Percentiles rank a stretch among this genome's conserved stretches.
phyloP scores from a whole-genome alignment of 73 alveolate genomes.

The Symbiodinium natans region DNA sequence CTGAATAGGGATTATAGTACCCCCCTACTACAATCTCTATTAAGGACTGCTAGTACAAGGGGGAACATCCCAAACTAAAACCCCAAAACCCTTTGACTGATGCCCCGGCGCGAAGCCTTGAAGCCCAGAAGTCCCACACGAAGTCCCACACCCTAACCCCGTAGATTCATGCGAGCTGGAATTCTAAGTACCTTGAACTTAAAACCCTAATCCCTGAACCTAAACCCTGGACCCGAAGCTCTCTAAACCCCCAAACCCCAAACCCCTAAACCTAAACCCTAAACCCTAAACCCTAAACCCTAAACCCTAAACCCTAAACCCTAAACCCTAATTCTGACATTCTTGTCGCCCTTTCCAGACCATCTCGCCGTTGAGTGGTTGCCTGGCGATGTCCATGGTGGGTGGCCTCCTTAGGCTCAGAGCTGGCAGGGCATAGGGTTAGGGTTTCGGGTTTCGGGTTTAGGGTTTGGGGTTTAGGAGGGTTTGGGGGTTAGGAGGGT shows the following conservation, averaged over 20 bases:
- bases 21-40: too few species aligned
- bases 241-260: background rate
- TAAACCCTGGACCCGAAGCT: too few species aligned
- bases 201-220: background rate
- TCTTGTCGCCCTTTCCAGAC: background rate
- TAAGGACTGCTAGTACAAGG: too few species aligned
- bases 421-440: too few species aligned
- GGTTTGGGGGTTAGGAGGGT: background rate
- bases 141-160: background rate
- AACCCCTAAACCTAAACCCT: background rate
- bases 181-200: background rate
- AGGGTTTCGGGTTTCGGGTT: too few species aligned
- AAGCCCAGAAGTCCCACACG: background rate
- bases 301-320: too few species aligned
- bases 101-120: background rate
- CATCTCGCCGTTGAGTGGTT: constrained; percentile 30
- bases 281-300: background rate
- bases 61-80: too few species aligned
- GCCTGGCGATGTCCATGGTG: constrained; percentile 66
- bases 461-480: too few species aligned
- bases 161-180: too few species aligned
- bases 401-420: background rate
- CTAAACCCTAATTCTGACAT: too few species aligned
- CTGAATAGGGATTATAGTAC: too few species aligned
- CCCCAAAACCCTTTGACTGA: background rate